These are phyloP conservation scores for Orbilia brochopaga DNA, from an alignment of 2,329 filamentous ascomycete genomes.

Conservation along the genomic window DNA sequence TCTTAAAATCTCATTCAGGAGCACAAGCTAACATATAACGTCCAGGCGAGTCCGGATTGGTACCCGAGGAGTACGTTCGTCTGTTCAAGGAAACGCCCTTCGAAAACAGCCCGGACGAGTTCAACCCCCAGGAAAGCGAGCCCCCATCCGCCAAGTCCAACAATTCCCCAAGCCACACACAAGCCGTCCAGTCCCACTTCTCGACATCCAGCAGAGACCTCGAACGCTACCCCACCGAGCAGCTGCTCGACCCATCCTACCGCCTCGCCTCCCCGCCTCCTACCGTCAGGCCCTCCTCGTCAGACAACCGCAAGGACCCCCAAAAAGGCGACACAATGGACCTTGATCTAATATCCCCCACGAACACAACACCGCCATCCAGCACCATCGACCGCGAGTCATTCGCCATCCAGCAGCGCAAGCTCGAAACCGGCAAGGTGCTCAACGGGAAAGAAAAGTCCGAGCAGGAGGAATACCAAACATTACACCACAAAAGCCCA, in stretches of 20 bases:
- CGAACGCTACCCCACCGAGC: slow-evolving; percentile 59
- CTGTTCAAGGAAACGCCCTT: slow-evolving; percentile 74
- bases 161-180: slow-evolving; percentile 57
- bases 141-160: slow-evolving; percentile 43
- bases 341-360: slow-evolving; percentile 28
- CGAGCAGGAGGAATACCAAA: slow-evolving; percentile 50
- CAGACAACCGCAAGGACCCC: slow-evolving; percentile 30
- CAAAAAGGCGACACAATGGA: slow-evolving; percentile 47
- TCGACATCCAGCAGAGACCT: slow-evolving; percentile 63
- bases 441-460: slow-evolving; percentile 48
- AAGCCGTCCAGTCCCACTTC: slow-evolving; percentile 62
- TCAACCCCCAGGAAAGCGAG: slow-evolving; percentile 51
- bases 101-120: slow-evolving; percentile 40
- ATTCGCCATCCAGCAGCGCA: slow-evolving; percentile 49
- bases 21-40: neutral
- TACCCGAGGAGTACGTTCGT: slow-evolving; percentile 95
- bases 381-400: slow-evolving; percentile 39
- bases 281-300: slow-evolving; percentile 13
- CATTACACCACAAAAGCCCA: slow-evolving; percentile 45
- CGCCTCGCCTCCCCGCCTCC: slow-evolving; percentile 41
- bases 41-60: slow-evolving; percentile 77
- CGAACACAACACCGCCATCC: neutral
- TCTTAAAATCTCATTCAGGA: neutral
- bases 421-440: slow-evolving; percentile 43
- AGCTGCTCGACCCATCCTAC: slow-evolving; percentile 44